Conservation (phyloP, 192 early-diverging fungal genomes). For the Rhizophagus prolifer region DNA sequence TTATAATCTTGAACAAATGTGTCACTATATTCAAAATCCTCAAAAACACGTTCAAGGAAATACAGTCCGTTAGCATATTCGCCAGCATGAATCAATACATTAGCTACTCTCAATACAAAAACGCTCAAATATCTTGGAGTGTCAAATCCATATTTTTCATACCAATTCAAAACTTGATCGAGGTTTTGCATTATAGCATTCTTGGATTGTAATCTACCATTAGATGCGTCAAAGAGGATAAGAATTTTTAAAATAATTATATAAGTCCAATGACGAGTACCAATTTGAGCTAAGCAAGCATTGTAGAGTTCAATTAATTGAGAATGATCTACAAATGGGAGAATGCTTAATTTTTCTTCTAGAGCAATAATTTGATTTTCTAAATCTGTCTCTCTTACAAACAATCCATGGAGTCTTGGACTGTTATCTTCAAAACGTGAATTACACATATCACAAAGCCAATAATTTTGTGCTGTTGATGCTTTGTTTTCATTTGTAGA, state of each 20-base stretch:
- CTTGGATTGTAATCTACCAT: background rate
- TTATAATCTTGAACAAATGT: background rate
- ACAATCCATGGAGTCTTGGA: background rate
- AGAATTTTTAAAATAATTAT: background rate
- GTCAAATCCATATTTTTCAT: background rate
- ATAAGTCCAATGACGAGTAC: slow-evolving; percentile 9
- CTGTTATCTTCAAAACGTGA: background rate
- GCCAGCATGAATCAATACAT: background rate
- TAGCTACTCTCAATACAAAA: background rate
- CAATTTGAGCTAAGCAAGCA: background rate
- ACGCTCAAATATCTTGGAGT: background rate
- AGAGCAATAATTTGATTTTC: background rate
- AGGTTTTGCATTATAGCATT: background rate
- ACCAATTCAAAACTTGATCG: slow-evolving; percentile 5
- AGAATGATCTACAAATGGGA: background rate
- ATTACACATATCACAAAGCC: slow-evolving; percentile 2
- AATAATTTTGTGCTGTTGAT: background rate
- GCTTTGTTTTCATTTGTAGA: background rate
- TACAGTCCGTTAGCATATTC: background rate
- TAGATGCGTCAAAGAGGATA: background rate
- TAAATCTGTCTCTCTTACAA: background rate
- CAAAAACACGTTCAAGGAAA: background rate
- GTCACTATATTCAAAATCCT: background rate
- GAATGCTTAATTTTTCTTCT: background rate
- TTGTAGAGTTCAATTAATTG: background rate